Base-by-base conservation (phyloP, 495 filamentous ascomycete species). In the Penicillium mononematosum region DNA sequence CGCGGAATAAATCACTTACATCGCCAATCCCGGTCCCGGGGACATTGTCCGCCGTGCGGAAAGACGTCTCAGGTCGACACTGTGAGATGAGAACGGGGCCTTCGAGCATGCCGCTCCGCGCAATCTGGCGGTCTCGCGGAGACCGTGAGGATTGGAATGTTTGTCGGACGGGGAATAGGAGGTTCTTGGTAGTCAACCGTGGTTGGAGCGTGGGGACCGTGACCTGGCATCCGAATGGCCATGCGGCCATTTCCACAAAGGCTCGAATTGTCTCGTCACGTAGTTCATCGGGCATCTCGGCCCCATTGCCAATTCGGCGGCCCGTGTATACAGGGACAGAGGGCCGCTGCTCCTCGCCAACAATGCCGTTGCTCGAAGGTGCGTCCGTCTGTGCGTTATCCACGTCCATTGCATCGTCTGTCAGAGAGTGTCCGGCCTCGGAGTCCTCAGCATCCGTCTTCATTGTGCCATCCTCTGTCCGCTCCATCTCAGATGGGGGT, bases 211-310 rank as follows among this genome's bases (percentile, higher is more conserved):
- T 79, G 5, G 89, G 81, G 14, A 83, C 73, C 0, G 80, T 74
- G 41, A 90, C 79, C 49, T 88, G 88, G 71, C 88, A 91, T 22
- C 85, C 85, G 66, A 92, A 94, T 34, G 88, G 84, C 81, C 90
- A 95, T 8, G 85, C 81, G 1, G 88, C 82, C 43, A 89, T 82
- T 73, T 96, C 92, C 31, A 94, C 70, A 56, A 96, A 88, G 14
- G 84, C 79, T 9, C 83, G 77, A 31, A 95, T 70, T 14, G 86
- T 79, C 32, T 88, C 85, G 38, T 88, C 82, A 27, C 90, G 88
- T 59, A 84, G 83, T 43, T 88, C 85, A 19, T 86, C 75, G 3
- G 92, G 92, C 85, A 95, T 92, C 55, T 89, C 83, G 10, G 73
- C 61, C 19, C 90, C 90, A 17, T 83, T 72, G 7, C 78, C 80